phyloP scores from a whole-genome alignment of 371 early-diverging fungal genomes.

The Syncephalastrum racemosum region DNA sequence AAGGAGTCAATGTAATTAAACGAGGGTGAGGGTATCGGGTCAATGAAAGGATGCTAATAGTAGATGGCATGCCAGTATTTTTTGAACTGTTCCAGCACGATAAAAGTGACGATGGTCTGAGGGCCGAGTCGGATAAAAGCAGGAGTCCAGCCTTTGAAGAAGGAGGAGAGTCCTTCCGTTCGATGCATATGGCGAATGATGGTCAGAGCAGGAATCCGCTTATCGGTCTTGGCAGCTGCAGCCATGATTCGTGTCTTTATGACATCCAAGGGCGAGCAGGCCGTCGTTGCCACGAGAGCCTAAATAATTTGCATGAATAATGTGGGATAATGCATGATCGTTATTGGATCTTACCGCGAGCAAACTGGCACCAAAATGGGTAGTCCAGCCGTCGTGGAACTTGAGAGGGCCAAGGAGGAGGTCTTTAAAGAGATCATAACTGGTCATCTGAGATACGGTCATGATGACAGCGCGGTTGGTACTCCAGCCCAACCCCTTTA shows the following conservation, averaged over 20 bases:
- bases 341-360: constrained; percentile 45
- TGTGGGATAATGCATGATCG: background rate
- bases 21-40: too few relatives aligned
- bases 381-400: constrained; percentile 52
- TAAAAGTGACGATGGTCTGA: constrained; percentile 86
- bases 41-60: too few relatives aligned
- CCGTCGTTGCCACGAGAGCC: constrained; percentile 89
- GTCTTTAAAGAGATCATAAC: constrained; percentile 65
- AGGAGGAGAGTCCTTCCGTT: constrained; percentile 74
- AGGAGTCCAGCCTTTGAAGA: constrained; percentile 91
- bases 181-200: constrained; percentile 61
- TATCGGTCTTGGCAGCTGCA: constrained; percentile 27
- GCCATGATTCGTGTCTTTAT: constrained; percentile 91
- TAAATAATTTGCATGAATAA: constrained; percentile 16
- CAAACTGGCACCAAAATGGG: constrained; percentile 68
- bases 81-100: constrained; percentile 77
- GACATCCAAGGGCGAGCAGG: constrained; percentile 86
- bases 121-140: constrained; percentile 82
- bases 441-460: constrained; percentile 66
- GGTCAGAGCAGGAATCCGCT: constrained; percentile 30
- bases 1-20: too few relatives aligned
- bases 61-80: constrained; percentile 16
- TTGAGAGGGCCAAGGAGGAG: constrained; percentile 43
- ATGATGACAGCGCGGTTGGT: constrained; percentile 66
- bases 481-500: constrained; percentile 64